Evolutionary conservation across 495 filamentous ascomycete genomes (phyloP).

Genomic region (Cercophora scortea): DNA sequence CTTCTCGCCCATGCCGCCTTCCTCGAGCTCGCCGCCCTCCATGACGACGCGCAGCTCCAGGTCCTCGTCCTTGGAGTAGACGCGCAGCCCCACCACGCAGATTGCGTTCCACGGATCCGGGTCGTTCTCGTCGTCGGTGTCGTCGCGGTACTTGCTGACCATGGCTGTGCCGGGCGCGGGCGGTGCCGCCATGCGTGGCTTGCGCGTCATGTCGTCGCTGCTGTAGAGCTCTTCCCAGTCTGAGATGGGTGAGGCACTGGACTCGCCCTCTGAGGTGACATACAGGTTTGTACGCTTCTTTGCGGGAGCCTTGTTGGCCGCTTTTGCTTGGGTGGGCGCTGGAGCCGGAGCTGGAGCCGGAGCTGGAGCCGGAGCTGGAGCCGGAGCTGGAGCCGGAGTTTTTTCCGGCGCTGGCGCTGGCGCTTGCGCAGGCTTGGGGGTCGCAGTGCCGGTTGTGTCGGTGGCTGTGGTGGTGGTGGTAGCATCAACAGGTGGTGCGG

Average conservation of each 20-base stretch:
- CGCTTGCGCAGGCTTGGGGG: constrained; percentile 7
- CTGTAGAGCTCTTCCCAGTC: constrained; percentile 45
- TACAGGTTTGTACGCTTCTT: constrained; percentile 21
- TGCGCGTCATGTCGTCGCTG: constrained; percentile 42
- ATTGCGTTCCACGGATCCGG: constrained; percentile 46
- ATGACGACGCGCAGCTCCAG: constrained; percentile 40
- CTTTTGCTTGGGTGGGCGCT: not conserved
- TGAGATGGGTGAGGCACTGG: constrained; percentile 39
- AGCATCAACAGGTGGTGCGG: not conserved
- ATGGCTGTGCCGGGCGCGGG: constrained; percentile 17
- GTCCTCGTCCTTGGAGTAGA: constrained; percentile 42
- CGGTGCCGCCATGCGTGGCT: constrained; percentile 31
- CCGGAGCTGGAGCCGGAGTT: not conserved
- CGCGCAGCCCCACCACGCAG: constrained; percentile 40
- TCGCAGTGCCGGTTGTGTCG: not conserved
- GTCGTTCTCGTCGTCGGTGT: constrained; percentile 36
- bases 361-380: constrained; percentile 1
- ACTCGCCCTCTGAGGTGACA: constrained; percentile 35
- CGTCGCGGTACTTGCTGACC: constrained; percentile 31
- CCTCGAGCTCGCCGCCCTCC: constrained; percentile 39
- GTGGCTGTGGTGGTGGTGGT: not conserved
- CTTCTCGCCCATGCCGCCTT: constrained; percentile 45
- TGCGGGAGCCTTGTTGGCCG: not conserved
- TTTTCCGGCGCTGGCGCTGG: not conserved
- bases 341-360: not conserved